Evolutionary conservation across 306 rosid genomes (phyloP).

Genomic region (Vachellia pachyceras): DNA sequence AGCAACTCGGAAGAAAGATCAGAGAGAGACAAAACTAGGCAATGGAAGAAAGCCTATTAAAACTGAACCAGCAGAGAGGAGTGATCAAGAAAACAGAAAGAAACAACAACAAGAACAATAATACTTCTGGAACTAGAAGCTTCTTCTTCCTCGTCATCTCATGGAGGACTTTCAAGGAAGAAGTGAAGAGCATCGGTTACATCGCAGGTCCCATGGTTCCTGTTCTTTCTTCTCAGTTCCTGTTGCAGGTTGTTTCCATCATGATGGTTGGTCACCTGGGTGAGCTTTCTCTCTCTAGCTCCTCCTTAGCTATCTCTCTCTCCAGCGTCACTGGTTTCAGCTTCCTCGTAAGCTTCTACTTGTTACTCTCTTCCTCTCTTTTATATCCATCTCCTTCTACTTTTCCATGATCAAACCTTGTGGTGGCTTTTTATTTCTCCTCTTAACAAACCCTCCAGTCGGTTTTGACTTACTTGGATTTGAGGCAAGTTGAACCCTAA

Average conservation of each 20-base stretch:
- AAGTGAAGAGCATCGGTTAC: slow-evolving; percentile 43
- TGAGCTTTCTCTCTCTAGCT: slow-evolving; percentile 53
- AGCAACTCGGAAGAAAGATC: too few relatives aligned
- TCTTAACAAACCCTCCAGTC: too few relatives aligned
- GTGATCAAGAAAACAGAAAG: too few relatives aligned
- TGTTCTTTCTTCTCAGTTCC: slow-evolving; percentile 40
- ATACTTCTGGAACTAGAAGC: not conserved
- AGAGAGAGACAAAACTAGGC: too few relatives aligned
- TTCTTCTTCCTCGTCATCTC: not conserved
- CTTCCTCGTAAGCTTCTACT: slow-evolving; percentile 37
- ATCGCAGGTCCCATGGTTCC: slow-evolving; percentile 50
- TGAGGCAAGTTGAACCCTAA: too few relatives aligned
- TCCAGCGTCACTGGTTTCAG: slow-evolving; percentile 53
- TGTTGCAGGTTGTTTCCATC: slow-evolving; percentile 44
- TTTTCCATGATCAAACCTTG: not conserved
- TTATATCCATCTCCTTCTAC: not conserved
- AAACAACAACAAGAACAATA: not conserved
- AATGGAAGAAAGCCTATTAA: too few relatives aligned
- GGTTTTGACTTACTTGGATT: too few relatives aligned
- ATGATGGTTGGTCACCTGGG: slow-evolving; percentile 56
- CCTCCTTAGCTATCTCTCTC: slow-evolving; percentile 50
- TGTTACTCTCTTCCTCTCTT: not conserved
- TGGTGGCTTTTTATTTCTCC: not conserved
- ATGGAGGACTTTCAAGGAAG: slow-evolving; percentile 32
- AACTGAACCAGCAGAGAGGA: too few relatives aligned